These are phyloP conservation scores for Letharia lupina DNA, from an alignment of 495 filamentous ascomycete genomes.

Conservation along the genomic window DNA sequence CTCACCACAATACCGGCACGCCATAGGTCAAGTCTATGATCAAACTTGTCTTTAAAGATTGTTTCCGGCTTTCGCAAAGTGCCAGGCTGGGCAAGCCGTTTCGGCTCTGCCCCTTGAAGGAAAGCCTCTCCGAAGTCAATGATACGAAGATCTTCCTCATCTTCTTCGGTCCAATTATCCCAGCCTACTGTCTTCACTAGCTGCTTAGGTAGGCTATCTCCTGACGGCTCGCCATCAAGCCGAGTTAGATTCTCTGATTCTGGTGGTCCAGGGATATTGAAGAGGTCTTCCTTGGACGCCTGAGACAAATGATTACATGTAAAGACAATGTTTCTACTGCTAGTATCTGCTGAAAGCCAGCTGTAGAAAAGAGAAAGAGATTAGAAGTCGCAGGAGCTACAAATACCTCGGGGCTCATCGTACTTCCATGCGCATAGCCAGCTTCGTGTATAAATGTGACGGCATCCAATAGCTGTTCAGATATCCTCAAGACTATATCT, in stretches of 20 bases:
- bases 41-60: constrained; percentile 35
- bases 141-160: constrained; percentile 35
- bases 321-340: constrained; percentile 5
- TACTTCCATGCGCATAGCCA: constrained; percentile 38
- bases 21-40: constrained; percentile 41
- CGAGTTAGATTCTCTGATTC: constrained; percentile 31
- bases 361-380: background rate
- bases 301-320: constrained; percentile 17
- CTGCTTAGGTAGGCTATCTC: constrained; percentile 32
- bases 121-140: constrained; percentile 43
- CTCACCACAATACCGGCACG: constrained; percentile 36
- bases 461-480: constrained; percentile 28
- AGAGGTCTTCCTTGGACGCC: constrained; percentile 28
- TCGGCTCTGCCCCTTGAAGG: constrained; percentile 23
- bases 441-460: constrained; percentile 30
- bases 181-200: constrained; percentile 32
- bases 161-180: constrained; percentile 33
- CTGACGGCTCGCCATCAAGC: constrained; percentile 29
- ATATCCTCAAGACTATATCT: constrained; percentile 25
- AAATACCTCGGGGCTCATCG: background rate
- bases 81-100: constrained; percentile 32
- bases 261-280: constrained; percentile 33
- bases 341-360: constrained; percentile 1
- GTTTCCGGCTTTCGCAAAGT: constrained; percentile 36
- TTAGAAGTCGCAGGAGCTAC: background rate